Base-by-base conservation (phyloP, 177 flowering plant genomes). In the Telopea speciosissima region DNA sequence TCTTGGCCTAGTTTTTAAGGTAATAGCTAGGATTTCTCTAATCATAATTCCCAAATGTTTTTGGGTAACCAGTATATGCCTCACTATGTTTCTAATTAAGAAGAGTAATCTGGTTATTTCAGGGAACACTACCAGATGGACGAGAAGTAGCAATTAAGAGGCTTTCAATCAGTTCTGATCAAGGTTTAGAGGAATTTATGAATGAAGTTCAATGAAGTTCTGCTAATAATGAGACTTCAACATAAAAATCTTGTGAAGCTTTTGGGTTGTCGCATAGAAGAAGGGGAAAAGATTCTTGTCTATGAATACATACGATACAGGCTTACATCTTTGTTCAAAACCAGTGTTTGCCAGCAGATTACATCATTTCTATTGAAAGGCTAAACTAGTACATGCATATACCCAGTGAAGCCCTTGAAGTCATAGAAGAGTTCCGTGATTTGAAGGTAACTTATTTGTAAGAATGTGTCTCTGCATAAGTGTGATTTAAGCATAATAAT, bases 301-400 rank as follows among this genome's bases (percentile, higher is more conserved):
- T 86, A 88, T 40, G 90, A 86, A 56, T 88, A 72, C 78, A 79
- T 88, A 85, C 79, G n/a, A n/a, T n/a, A n/a, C n/a, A n/a, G n/a
- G n/a, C n/a, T n/a, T n/a, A n/a, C n/a, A 62, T 77, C 26, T 91
- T 93, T 24, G 85, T 90, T 66, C 93, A 90, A 78, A 83, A 79
- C 70, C 97, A 90, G 73, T 90, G 96, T 79, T 80, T 77, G 56
- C 25, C 83, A 61, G 83, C 89, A 62, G 88, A 88, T 77, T 78
- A 81, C 52, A 85, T 86, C 33, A 87, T 92, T 63, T 92, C 97
- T 21, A 91, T 90, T 1, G 97, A 92, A 71, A 86, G 97, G 74
- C 81, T 90, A 22, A 81, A 86, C 73, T 96, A 92, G 70, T 90
- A 89, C 81, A 90, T 85, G 91, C 79, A 90, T 67, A 72, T 90